These are phyloP conservation scores for Pyrenophora seminiperda DNA, from an alignment of 2,329 filamentous ascomycete species.

Conservation along the genomic window DNA sequence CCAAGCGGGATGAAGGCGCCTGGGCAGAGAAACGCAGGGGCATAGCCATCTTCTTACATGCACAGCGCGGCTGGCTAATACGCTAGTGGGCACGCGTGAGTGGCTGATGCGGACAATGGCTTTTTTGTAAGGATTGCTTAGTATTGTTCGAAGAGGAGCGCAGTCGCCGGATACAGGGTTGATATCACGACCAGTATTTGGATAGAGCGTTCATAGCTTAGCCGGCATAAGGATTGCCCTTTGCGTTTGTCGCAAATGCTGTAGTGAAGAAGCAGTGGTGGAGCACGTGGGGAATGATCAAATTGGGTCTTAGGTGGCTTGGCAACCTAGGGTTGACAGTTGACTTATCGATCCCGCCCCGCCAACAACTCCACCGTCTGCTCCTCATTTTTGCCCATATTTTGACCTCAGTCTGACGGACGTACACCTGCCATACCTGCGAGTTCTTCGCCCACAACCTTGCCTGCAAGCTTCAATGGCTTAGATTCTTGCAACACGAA, in stretches of 20 bases:
- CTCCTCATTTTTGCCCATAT: neutral
- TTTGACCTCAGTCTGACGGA: slow-evolving; percentile 34
- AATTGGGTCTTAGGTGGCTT: slow-evolving; percentile 27
- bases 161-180: slow-evolving; percentile 12
- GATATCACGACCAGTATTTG: slow-evolving; percentile 12
- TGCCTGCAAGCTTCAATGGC: slow-evolving; percentile 41
- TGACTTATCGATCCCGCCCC: neutral
- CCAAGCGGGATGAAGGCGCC: slow-evolving; percentile 30
- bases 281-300: slow-evolving; percentile 19
- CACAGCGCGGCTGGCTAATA: slow-evolving; percentile 4
- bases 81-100: slow-evolving; percentile 23
- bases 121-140: slow-evolving; percentile 23
- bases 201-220: neutral
- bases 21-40: slow-evolving; percentile 27
- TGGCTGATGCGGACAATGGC: slow-evolving; percentile 35
- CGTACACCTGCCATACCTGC: slow-evolving; percentile 45
- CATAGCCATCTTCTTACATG: slow-evolving; percentile 33
- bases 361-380: neutral
- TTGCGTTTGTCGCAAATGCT: slow-evolving; percentile 1
- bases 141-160: slow-evolving; percentile 34
- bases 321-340: slow-evolving; percentile 17
- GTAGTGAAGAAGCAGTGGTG: slow-evolving; percentile 8
- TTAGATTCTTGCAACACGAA: slow-evolving; percentile 46
- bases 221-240: slow-evolving; percentile 5
- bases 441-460: slow-evolving; percentile 41